These are phyloP conservation scores for Zoysia japonica DNA, from an alignment of 176 grass and related monocot genomes.

Conservation along the genomic window DNA sequence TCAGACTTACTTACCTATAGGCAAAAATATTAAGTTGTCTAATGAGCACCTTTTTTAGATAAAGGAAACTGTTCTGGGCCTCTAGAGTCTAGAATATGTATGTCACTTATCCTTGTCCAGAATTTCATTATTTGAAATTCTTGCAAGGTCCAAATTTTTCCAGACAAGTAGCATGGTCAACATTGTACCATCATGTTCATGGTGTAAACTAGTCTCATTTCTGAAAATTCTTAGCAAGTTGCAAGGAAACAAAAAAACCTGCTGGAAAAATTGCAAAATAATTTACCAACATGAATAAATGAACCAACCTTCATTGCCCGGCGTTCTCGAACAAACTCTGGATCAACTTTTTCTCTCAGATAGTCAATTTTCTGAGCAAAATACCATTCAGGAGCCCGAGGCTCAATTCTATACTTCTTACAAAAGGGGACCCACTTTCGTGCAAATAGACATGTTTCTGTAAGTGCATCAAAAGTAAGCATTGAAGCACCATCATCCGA, in stretches of 20 bases:
- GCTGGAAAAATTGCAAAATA: background rate
- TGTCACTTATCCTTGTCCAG: background rate
- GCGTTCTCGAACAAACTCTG: slow-evolving; percentile 38
- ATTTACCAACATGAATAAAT: background rate
- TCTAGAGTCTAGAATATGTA: background rate
- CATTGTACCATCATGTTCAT: background rate
- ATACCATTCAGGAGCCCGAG: slow-evolving; percentile 43
- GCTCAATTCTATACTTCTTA: slow-evolving; percentile 37
- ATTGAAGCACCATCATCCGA: slow-evolving; percentile 39
- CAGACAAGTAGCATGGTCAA: background rate
- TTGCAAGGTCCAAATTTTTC: background rate
- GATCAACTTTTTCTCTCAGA: slow-evolving; percentile 37
- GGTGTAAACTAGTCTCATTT: background rate
- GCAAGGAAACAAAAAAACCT: background rate
- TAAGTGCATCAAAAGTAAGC: slow-evolving; percentile 42
- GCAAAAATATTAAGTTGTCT: background rate
- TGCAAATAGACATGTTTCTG: slow-evolving; percentile 40
- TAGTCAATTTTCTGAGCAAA: slow-evolving; percentile 45
- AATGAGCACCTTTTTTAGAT: background rate
- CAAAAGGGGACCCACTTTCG: slow-evolving; percentile 38
- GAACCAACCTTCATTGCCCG: slow-evolving; percentile 39
- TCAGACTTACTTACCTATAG: background rate
- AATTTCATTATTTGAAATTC: background rate
- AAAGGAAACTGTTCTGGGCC: background rate
- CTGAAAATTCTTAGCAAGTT: background rate